A percentile compares a stretch with the other conserved stretches of the same genome.
Evolutionary conservation across 441 rosid genomes (phyloP).

Genomic region (Eutrema salsugineum): DNA sequence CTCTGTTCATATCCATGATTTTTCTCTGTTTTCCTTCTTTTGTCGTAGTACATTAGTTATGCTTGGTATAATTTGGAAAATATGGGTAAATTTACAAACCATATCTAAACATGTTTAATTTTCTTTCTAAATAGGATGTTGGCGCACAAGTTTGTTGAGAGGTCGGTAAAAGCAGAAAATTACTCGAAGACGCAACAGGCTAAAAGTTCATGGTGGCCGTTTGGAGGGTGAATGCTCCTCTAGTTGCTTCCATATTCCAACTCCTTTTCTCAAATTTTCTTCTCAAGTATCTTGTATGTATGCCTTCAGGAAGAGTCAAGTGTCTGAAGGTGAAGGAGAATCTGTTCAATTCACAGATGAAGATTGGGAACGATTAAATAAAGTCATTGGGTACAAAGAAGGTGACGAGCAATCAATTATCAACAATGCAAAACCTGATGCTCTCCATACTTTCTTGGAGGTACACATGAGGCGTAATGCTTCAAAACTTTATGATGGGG

Average conservation of each 20-base stretch:
- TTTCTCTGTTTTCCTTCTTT: slow-evolving; percentile 15
- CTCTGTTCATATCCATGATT: background rate
- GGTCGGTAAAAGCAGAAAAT: slow-evolving; percentile 60
- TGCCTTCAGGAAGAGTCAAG: slow-evolving; percentile 60
- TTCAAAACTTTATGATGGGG: slow-evolving; percentile 81
- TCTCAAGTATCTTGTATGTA: slow-evolving; percentile 24
- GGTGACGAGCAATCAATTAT: slow-evolving; percentile 53
- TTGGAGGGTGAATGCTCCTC: slow-evolving; percentile 68
- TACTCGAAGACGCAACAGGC: slow-evolving; percentile 59
- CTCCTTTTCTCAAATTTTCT: background rate
- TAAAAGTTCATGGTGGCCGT: slow-evolving; percentile 95
- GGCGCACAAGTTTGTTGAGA: slow-evolving; percentile 94
- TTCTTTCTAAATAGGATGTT: slow-evolving; percentile 70
- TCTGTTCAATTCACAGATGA: slow-evolving; percentile 75
- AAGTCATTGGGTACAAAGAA: slow-evolving; percentile 90
- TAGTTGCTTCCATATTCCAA: slow-evolving; percentile 9
- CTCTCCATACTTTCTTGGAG: slow-evolving; percentile 76
- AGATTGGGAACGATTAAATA: slow-evolving; percentile 94
- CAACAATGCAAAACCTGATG: slow-evolving; percentile 58
- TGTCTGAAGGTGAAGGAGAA: slow-evolving; percentile 69
- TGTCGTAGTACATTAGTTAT: background rate
- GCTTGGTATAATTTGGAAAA: slow-evolving; percentile 6
- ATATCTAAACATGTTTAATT: background rate
- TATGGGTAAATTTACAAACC: background rate
- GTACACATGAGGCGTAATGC: slow-evolving; percentile 96